Base-by-base conservation (phyloP, 192 early-diverging fungal genomes). In the Backusella liffmaniae region DNA sequence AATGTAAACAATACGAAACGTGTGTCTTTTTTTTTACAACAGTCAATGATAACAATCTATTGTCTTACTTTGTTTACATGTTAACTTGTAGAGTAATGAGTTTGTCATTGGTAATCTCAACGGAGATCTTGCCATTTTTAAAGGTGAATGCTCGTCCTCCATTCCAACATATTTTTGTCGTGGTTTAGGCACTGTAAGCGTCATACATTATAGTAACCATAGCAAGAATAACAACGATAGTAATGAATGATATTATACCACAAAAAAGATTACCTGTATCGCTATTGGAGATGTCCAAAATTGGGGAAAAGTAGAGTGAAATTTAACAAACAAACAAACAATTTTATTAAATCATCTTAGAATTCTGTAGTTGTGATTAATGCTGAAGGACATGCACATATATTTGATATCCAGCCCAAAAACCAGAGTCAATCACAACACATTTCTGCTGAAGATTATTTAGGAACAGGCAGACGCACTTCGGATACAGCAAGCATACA, bases 31-130 rank as follows among this genome's bases (percentile, higher is more conserved):
- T 70, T 35, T 70, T 21, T 41, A 30, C 30, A 37, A 37, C 37
- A 37, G 37, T 10, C 10, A 26, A 46, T 34, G 30, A 29, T 15
- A 34, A n/a, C 18, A 34, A 69, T 35, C 13, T 36, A 18, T 18
- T 49, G 46, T 49, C 46, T n/a, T 3, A 4, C 18, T 49, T n/a
- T 49, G 46, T 49, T 49, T 49, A 1, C 46, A 7, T 49, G 42
- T 44, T 16, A 44, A 44, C 42, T 29, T 66, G 32, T 70, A 89
- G 86, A 86, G 86, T 44, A 87, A 86, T 76, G 86, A 87, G 77
- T 89, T 89, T 82, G 86, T 89, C 7, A 86, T 89, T 68, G 88
- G 88, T 29, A 89, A 89, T 73, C 66, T 89, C 46, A 84, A 85
- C 42, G 88, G 88, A 21, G 86, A 87, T 51, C 77, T 89, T 0